These are phyloP conservation scores for Mrakia frigida DNA, from an alignment of 768 basidiomycete species.

Conservation along the genomic window DNA sequence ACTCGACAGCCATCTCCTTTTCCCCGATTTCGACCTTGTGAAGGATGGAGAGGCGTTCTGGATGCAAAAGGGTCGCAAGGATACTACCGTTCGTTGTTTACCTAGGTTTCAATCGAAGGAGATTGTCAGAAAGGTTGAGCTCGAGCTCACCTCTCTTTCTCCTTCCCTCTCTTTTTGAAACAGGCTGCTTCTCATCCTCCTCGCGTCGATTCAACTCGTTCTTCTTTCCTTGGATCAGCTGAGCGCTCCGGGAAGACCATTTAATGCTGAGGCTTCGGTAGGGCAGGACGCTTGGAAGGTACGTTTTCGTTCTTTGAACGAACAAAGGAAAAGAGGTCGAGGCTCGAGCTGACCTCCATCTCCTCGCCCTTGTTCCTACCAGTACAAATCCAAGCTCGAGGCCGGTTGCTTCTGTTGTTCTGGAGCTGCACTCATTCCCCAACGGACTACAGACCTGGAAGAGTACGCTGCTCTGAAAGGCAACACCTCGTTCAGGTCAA, in stretches of 20 bases:
- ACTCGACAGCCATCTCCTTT: background rate
- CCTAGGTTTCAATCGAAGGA: background rate
- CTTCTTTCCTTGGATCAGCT: background rate
- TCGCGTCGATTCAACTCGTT: background rate
- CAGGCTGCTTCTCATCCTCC: background rate
- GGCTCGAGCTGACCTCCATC: background rate
- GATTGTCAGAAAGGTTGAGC: background rate
- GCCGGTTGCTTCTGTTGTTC: background rate
- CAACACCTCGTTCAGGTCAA: background rate
- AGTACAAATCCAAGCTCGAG: background rate
- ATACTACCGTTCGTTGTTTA: background rate
- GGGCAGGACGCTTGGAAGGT: background rate
- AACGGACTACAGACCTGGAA: background rate
- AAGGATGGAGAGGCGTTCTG: too few species aligned
- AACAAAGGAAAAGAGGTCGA: background rate
- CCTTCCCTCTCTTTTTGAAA: background rate
- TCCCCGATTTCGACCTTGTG: too few species aligned
- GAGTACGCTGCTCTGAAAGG: background rate
- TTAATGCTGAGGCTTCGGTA: background rate
- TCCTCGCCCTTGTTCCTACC: background rate
- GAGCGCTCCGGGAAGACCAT: background rate
- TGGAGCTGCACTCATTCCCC: background rate
- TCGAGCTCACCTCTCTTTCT: background rate
- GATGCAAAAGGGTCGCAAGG: background rate
- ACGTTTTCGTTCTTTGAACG: background rate